These are phyloP conservation scores for Podila epicladia DNA, from an alignment of 192 early-diverging fungal species.

Conservation along the genomic window DNA sequence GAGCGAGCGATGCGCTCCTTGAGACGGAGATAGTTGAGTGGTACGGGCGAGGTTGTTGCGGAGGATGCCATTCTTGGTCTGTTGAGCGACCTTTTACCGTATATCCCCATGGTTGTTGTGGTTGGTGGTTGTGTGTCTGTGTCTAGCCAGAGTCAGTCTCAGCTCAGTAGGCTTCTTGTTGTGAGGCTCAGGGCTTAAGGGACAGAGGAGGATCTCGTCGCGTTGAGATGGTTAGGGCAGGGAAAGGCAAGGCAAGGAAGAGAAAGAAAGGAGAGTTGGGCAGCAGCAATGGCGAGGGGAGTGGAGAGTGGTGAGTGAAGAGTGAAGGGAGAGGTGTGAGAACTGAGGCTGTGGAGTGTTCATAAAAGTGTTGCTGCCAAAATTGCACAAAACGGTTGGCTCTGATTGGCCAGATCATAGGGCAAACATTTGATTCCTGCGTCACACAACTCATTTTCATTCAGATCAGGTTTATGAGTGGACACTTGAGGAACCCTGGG, in stretches of 20 bases:
- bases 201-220: too few species aligned
- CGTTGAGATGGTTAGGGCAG: too few species aligned
- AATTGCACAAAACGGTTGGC: not conserved
- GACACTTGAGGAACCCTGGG: too few species aligned
- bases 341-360: too few species aligned
- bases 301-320: not conserved
- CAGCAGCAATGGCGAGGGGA: not conserved
- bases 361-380: not conserved
- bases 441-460: too few species aligned
- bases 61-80: not conserved
- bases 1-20: slow-evolving; percentile 34
- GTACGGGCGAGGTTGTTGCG: not conserved
- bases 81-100: slow-evolving; percentile 2
- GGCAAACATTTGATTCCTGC: too few species aligned
- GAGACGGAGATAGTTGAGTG: slow-evolving; percentile 11
- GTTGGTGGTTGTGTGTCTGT: not conserved
- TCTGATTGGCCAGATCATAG: too few species aligned
- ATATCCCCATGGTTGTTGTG: slow-evolving; percentile 3
- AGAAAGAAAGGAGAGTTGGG: not conserved
- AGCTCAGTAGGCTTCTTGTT: too few species aligned
- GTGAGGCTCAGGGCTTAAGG: too few species aligned
- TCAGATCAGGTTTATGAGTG: too few species aligned
- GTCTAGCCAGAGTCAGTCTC: not conserved
- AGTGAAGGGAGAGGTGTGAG: not conserved
- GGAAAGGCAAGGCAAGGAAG: not conserved